Base-by-base conservation (phyloP, 768 basidiomycete species). In the Tricholoma flavovirens region DNA sequence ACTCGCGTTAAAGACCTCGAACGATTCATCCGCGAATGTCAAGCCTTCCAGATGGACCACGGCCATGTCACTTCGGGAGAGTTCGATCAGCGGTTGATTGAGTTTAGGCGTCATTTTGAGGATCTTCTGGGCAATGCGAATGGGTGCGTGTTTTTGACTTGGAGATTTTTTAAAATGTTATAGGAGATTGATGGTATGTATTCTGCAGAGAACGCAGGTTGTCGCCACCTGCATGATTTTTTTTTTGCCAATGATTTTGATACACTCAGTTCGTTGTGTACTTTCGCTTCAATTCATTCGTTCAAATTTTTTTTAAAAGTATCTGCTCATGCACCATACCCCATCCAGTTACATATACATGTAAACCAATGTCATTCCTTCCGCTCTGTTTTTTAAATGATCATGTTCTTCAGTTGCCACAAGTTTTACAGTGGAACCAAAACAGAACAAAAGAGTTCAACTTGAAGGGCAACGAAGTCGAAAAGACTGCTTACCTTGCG, bases 11-110 rank as follows among this genome's bases (percentile, higher is more conserved):
- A 83, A 57, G 83, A 85, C 53, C 75, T 90, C 2, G 83, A 88
- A 26, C 77, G 82, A 21, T 91, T 83, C 60, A 71, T 90, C 32
- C 83, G 88, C 35, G 83, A 87, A 59, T 74, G 74, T 35, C 64
- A 76, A 29, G 79, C 81, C 2, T 87, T 85, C 61, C 62, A 75
- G 53, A 70, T 87, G 64, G 89, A 90, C 61, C 66, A 77, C 49
- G 87, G 81, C 0, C 74, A 79, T 54, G 60, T 64, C 5, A 55
- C 67, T 5, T 68, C 74, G 2, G 50, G 67, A 12, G 75, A 75
- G 22, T 55, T 64, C 32, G 75, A 80, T 56, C 62, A 64, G 11
- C 64, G 74, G 19, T 60, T 83, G n/a, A 55, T 62, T 3, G 60
- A 49, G 10, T 73, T 77, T 40, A 67, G 82, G 21, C 50, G 59